These are phyloP conservation scores for Ophiosphaerella narmari DNA, from an alignment of 2,329 filamentous ascomycete genomes.

Conservation along the genomic window DNA sequence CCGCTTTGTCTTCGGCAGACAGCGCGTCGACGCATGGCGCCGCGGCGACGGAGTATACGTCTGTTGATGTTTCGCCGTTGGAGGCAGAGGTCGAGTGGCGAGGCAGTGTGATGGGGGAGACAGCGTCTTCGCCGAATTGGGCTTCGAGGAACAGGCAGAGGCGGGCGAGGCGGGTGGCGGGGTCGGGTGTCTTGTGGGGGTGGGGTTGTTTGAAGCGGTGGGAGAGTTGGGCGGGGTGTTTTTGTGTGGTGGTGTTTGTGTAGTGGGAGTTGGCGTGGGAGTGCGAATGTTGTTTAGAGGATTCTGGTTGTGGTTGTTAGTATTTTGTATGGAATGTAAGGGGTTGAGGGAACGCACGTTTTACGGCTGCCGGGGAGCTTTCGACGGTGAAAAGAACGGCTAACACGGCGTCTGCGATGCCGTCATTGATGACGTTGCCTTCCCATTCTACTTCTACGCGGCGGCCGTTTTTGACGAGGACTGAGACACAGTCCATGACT, in stretches of 20 bases:
- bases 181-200: conserved; percentile 71
- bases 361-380: conserved; percentile 91
- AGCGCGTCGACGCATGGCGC: conserved; percentile 2
- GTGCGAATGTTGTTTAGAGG: conserved; percentile 42
- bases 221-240: conserved; percentile 9
- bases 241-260: conserved; percentile 6
- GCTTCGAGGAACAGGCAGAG: conserved; percentile 96
- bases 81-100: conserved; percentile 54
- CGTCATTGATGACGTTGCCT: conserved; percentile 95
- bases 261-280: conserved; percentile 15
- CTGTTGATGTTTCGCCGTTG: background rate
- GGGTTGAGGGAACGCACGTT: conserved; percentile 63
- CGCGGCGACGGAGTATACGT: conserved; percentile 15
- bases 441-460: conserved; percentile 95
- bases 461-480: conserved; percentile 76
- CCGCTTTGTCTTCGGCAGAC: conserved; percentile 46
- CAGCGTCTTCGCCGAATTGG: conserved; percentile 85
- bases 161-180: conserved; percentile 78
- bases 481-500: conserved; percentile 88
- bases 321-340: background rate
- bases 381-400: conserved; percentile 90
- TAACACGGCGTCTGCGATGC: conserved; percentile 96
- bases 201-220: conserved; percentile 57
- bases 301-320: conserved; percentile 34
- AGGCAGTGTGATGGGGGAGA: conserved; percentile 74